Evolutionary conservation across 2,329 filamentous ascomycete species (phyloP).

Genomic region (Monilinia fructigena): DNA sequence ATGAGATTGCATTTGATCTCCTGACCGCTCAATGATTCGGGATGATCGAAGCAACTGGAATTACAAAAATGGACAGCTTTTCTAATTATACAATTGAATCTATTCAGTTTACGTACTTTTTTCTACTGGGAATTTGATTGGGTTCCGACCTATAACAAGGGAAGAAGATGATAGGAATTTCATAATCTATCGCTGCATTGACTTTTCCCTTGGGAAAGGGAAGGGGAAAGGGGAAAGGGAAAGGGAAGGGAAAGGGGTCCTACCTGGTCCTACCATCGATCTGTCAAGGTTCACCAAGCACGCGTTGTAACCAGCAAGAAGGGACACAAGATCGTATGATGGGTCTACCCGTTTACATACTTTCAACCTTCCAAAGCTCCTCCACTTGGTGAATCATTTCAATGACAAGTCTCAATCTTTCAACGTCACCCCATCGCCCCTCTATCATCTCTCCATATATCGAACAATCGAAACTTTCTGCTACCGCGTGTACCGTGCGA

Average conservation of each 20-base stretch:
- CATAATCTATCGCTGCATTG: background rate
- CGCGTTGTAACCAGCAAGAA: background rate
- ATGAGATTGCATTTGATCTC: slow-evolving; percentile 9
- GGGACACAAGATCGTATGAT: slow-evolving; percentile 14
- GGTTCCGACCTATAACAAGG: slow-evolving; percentile 5
- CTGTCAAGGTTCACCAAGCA: slow-evolving; percentile 1
- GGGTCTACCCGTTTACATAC: background rate
- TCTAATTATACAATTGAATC: background rate
- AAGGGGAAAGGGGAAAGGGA: too few species aligned
- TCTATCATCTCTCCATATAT: slow-evolving; percentile 8
- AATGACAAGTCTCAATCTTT: slow-evolving; percentile 12
- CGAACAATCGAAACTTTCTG: background rate
- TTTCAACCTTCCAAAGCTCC: background rate
- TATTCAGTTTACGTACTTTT: background rate
- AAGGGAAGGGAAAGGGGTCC: too few species aligned
- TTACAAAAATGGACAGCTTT: background rate
- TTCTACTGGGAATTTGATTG: background rate
- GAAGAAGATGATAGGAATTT: background rate
- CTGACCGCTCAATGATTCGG: slow-evolving; percentile 4
- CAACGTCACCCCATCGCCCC: slow-evolving; percentile 17
- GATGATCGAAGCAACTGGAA: slow-evolving; percentile 3
- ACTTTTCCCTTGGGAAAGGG: background rate
- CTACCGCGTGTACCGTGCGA: slow-evolving; percentile 1
- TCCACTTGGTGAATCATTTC: slow-evolving; percentile 12
- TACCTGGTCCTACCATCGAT: slow-evolving; percentile 4